Evolutionary conservation across 2,329 filamentous ascomycete genomes (phyloP).

Genomic region (Parascedosporium putredinis): DNA sequence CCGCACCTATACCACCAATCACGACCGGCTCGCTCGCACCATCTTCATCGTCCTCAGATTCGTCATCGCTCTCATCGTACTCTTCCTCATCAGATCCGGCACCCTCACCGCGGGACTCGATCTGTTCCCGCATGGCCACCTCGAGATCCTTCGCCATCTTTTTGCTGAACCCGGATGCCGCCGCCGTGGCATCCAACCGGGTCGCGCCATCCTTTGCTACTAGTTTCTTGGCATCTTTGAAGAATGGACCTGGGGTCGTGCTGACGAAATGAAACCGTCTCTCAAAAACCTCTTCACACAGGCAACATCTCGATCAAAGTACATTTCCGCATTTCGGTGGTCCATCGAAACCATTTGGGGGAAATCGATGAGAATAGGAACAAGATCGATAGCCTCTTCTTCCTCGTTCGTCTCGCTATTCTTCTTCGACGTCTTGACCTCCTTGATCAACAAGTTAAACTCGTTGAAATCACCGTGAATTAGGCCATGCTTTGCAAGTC

Average conservation of each 20-base stretch:
- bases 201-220: constrained; percentile 53
- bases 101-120: constrained; percentile 32
- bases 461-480: constrained; percentile 99
- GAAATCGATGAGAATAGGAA: constrained; percentile 89
- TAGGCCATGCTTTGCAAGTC: constrained; percentile 72
- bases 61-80: constrained; percentile 18
- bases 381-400: constrained; percentile 39
- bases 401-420: constrained; percentile 18
- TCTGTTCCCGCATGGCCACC: constrained; percentile 74
- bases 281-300: constrained; percentile 94
- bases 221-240: constrained; percentile 69
- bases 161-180: constrained; percentile 90
- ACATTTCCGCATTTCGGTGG: constrained; percentile 87
- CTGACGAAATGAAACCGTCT: constrained; percentile 79
- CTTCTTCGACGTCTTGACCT: constrained; percentile 39
- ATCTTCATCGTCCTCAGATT: constrained; percentile 20
- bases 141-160: constrained; percentile 96
- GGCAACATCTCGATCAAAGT: constrained; percentile 91
- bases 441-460: constrained; percentile 94
- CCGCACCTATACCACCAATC: constrained; percentile 9
- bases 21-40: constrained; percentile 13
- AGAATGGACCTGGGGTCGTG: constrained; percentile 75
- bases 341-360: constrained; percentile 97
- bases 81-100: constrained; percentile 18
- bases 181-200: constrained; percentile 76